phyloP scores from a whole-genome alignment of 1,284 basidiomycete species.

The Ceratobasidium sp. region DNA sequence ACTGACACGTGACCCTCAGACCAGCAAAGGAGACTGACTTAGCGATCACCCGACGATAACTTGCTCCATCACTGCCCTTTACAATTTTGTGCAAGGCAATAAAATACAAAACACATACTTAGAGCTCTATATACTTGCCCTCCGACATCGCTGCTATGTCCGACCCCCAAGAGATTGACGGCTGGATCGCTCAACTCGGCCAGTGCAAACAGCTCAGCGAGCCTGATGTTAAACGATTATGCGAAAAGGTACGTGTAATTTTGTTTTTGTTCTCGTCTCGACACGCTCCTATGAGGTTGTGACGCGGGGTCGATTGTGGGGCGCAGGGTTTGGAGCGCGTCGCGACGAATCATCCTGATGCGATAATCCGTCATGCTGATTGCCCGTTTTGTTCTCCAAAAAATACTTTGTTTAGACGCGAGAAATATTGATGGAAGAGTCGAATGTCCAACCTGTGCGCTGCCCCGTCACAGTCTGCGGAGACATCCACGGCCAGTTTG shows the following conservation, averaged over 20 bases:
- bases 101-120: slow-evolving; percentile 24
- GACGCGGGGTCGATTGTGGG: slow-evolving; percentile 29
- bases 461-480: slow-evolving; percentile 98
- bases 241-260: slow-evolving; percentile 87
- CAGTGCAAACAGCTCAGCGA: slow-evolving; percentile 98
- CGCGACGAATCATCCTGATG: slow-evolving; percentile 21
- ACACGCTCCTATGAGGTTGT: slow-evolving; percentile 46
- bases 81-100: slow-evolving; percentile 37
- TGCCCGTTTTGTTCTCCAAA: slow-evolving; percentile 8
- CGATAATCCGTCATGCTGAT: slow-evolving; percentile 32
- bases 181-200: slow-evolving; percentile 96
- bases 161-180: slow-evolving; percentile 74
- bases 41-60: slow-evolving; percentile 41
- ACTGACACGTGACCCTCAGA: background rate
- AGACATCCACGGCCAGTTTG: slow-evolving; percentile 99
- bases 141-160: slow-evolving; percentile 39
- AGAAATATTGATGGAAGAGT: slow-evolving; percentile 97
- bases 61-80: slow-evolving; percentile 35
- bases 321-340: slow-evolving; percentile 40
- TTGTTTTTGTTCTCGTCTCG: slow-evolving; percentile 30
- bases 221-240: slow-evolving; percentile 95
- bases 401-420: slow-evolving; percentile 72
- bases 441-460: slow-evolving; percentile 96
- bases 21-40: slow-evolving; percentile 33
- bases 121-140: slow-evolving; percentile 3